phyloP scores from a whole-genome alignment of 257 asterid species.

The Penstemon davidsonii region DNA sequence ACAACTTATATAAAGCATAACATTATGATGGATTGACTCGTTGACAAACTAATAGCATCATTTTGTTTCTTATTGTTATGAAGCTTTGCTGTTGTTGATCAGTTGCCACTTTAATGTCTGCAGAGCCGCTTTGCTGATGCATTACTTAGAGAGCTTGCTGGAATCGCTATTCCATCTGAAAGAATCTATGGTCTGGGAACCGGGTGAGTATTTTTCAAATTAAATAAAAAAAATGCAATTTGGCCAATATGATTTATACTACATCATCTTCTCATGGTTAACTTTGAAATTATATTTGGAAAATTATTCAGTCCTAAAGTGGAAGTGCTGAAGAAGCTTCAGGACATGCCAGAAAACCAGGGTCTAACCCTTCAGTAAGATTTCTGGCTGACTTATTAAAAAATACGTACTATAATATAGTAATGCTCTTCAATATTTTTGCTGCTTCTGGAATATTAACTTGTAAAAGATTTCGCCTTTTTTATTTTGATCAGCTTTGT shows the following conservation, averaged over 20 bases:
- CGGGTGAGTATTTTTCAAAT: conserved; percentile 53
- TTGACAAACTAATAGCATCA: conserved; percentile 3
- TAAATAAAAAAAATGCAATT: neutral
- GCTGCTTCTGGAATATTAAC: conserved; percentile 2
- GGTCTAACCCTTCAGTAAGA: conserved; percentile 86
- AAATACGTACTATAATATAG: neutral
- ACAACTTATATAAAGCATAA: neutral
- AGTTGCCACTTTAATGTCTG: conserved; percentile 20
- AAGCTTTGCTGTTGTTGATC: neutral
- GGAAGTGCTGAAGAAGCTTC: conserved; percentile 81
- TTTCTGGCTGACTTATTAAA: neutral
- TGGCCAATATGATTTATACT: neutral
- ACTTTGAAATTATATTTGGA: conserved; percentile 1
- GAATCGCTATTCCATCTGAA: conserved; percentile 69
- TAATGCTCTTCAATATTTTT: neutral
- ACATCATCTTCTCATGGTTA: neutral
- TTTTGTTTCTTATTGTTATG: neutral
- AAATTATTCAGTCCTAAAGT: conserved; percentile 77
- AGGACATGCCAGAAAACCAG: conserved; percentile 87
- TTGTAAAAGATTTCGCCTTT: conserved; percentile 14
- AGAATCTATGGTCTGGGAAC: conserved; percentile 88
- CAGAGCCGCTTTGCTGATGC: conserved; percentile 91
- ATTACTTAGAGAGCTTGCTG: conserved; percentile 83
- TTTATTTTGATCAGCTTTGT: conserved; percentile 64
- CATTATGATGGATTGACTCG: neutral